These are phyloP conservation scores for Suillus fuscotomentosus DNA, from an alignment of 768 basidiomycete genomes.

Conservation along the genomic window DNA sequence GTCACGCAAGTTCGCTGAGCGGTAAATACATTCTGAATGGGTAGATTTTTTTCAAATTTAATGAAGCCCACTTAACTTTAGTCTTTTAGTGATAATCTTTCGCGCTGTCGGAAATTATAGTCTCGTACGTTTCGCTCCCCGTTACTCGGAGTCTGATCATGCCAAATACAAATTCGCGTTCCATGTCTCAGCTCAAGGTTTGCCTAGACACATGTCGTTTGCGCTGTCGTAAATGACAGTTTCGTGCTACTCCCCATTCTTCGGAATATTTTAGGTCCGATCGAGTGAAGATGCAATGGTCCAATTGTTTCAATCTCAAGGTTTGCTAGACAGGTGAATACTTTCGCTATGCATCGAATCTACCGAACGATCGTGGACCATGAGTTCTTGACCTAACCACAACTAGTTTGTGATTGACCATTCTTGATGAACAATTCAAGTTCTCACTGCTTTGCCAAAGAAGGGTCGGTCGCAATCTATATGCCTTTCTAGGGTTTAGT, in stretches of 20 bases:
- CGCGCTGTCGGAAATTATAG: background rate
- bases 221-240: background rate
- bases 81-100: slow-evolving; percentile 6
- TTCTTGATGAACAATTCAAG: background rate
- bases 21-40: background rate
- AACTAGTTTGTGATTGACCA: slow-evolving; percentile 1
- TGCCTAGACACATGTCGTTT: background rate
- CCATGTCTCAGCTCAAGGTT: background rate
- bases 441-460: background rate
- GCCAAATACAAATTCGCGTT: background rate
- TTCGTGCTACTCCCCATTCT: background rate
- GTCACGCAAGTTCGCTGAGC: background rate
- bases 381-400: background rate
- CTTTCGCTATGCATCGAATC: background rate
- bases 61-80: slow-evolving; percentile 4
- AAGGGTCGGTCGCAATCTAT: background rate
- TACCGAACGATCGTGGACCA: background rate
- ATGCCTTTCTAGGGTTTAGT: slow-evolving; percentile 1
- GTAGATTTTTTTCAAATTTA: slow-evolving; percentile 2
- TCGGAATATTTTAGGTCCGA: background rate
- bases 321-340: background rate
- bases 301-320: background rate
- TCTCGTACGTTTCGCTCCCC: slow-evolving; percentile 1
- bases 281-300: background rate
- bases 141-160: background rate